These are phyloP conservation scores for Arctium minus DNA, from an alignment of 129 eudicot genomes.

Conservation along the genomic window DNA sequence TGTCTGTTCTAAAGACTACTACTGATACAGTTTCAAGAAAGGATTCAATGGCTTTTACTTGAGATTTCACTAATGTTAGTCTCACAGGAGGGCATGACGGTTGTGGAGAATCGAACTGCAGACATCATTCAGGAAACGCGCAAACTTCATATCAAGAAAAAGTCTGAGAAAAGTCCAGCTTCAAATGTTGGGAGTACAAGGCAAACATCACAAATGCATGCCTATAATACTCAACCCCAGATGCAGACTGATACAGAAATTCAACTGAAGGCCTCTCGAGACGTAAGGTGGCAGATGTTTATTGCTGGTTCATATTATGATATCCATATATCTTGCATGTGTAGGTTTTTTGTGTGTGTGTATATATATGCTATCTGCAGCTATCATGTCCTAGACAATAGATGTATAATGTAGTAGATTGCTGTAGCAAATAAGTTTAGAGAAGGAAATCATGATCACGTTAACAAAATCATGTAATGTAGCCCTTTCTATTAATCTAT, in stretches of 20 bases:
- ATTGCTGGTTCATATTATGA: constrained; percentile 31
- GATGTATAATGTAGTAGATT: background rate
- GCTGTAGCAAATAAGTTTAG: background rate
- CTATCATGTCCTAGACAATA: background rate
- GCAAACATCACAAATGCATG: constrained; percentile 31
- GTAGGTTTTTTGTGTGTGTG: background rate
- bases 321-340: background rate
- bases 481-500: background rate
- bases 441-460: background rate
- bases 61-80: background rate
- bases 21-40: background rate
- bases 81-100: constrained; percentile 79
- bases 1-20: background rate
- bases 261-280: constrained; percentile 97
- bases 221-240: constrained; percentile 32
- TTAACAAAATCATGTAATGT: background rate
- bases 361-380: background rate
- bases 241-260: constrained; percentile 57
- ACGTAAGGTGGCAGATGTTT: constrained; percentile 93
- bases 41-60: constrained; percentile 9
- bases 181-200: constrained; percentile 26
- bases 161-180: constrained; percentile 28
- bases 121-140: constrained; percentile 89
- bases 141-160: constrained; percentile 57
- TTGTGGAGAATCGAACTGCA: constrained; percentile 84